Percentiles rank a stretch among this genome's conserved stretches.
Evolutionary conservation across 2,329 filamentous ascomycete genomes (phyloP).

Genomic region (Blumeria graminis): DNA sequence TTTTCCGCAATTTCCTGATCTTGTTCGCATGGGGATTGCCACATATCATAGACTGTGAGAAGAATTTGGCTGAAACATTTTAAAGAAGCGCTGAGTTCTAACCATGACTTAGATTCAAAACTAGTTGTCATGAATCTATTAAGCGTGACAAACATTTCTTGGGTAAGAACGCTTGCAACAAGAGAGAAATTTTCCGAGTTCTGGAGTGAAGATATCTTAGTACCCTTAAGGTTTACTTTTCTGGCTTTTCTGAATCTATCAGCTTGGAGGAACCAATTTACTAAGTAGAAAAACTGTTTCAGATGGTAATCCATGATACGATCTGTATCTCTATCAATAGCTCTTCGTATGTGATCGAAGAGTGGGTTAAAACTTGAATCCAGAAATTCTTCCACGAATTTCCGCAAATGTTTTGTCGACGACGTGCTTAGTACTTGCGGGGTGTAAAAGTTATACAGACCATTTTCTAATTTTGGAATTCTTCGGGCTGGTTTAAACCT

Average conservation of each 20-base stretch:
- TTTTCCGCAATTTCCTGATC: constrained; percentile 97
- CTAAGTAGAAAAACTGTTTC: constrained; percentile 75
- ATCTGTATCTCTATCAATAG: constrained; percentile 71
- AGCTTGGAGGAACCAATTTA: constrained; percentile 79
- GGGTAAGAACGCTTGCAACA: constrained; percentile 71
- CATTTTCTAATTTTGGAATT: constrained; percentile 33
- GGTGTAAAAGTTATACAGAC: constrained; percentile 53
- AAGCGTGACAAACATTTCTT: constrained; percentile 80
- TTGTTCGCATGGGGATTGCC: constrained; percentile 61
- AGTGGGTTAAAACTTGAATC: constrained; percentile 89
- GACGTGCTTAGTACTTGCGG: constrained; percentile 42
- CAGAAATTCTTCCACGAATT: constrained; percentile 78
- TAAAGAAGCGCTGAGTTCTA: constrained; percentile 67
- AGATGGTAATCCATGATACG: constrained; percentile 55
- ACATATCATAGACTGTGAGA: constrained; percentile 81
- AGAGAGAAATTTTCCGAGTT: constrained; percentile 59
- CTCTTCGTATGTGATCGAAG: constrained; percentile 64
- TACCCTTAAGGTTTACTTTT: constrained; percentile 24
- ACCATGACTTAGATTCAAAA: constrained; percentile 67
- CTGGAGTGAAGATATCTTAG: constrained; percentile 16
- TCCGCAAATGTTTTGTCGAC: constrained; percentile 53
- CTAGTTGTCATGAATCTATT: constrained; percentile 61
- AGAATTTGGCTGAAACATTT: constrained; percentile 88
- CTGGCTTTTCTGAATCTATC: constrained; percentile 44
- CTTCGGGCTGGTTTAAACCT: constrained; percentile 64